Percentiles rank a stretch among this genome's conserved stretches.
Conservation (phyloP, 352 stramenopile species). For the Lagenidium sp. region DNA sequence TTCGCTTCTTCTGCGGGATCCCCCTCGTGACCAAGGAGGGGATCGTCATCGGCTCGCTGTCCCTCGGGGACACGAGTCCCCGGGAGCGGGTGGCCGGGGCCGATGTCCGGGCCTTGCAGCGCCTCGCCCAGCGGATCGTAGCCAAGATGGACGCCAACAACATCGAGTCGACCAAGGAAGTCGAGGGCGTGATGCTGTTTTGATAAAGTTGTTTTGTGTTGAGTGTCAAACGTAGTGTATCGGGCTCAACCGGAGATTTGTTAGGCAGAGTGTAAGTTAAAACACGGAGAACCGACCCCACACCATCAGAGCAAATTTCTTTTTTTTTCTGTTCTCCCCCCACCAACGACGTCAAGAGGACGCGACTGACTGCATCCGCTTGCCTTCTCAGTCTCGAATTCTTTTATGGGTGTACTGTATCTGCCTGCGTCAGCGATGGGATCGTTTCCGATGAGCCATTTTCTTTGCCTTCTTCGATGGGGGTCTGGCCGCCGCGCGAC, state of each 20-base stretch:
- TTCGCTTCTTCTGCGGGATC: constrained; percentile 74
- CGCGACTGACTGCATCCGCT: too few species aligned
- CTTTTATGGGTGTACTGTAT: too few species aligned
- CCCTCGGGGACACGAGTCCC: constrained; percentile 51
- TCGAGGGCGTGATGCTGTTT: constrained; percentile 13
- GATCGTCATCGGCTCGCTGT: constrained; percentile 61
- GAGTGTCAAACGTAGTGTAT: neutral
- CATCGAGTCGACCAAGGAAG: constrained; percentile 5
- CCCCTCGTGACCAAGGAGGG: constrained; percentile 64
- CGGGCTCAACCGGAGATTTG: too few species aligned
- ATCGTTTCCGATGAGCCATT: too few species aligned
- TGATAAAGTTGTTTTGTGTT: neutral
- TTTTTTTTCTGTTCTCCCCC: too few species aligned
- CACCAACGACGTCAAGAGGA: too few species aligned
- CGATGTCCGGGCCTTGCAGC: constrained; percentile 56
- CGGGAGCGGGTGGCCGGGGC: constrained; percentile 53
- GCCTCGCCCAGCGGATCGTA: constrained; percentile 59
- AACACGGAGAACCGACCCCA: too few species aligned
- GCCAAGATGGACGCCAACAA: constrained; percentile 62
- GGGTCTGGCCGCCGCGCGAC: neutral
- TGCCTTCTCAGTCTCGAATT: too few species aligned
- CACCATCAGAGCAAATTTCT: too few species aligned
- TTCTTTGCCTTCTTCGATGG: constrained; percentile 7
- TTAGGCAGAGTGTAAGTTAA: constrained; percentile 3
- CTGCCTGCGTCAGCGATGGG: too few species aligned